These are phyloP conservation scores for Podila epigama DNA, from an alignment of 192 early-diverging fungal genomes.

Conservation along the genomic window DNA sequence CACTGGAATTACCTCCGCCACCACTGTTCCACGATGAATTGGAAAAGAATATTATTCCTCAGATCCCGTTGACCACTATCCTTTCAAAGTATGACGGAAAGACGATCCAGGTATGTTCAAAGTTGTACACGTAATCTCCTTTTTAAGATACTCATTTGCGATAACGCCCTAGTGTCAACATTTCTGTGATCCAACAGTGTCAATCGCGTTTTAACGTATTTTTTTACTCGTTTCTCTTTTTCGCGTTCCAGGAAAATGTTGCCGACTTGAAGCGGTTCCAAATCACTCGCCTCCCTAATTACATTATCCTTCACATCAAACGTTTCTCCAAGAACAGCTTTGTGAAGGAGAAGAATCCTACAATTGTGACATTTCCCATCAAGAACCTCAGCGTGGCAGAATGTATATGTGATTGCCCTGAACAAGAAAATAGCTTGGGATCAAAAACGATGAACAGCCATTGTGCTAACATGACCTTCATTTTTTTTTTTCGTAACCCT, in stretches of 20 bases:
- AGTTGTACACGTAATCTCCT: no score
- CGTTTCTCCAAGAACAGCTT: constrained; percentile 89
- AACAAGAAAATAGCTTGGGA: no score
- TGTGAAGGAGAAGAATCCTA: constrained; percentile 91
- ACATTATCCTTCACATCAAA: constrained; percentile 91
- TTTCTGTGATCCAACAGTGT: background rate
- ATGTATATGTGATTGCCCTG: constrained; percentile 71
- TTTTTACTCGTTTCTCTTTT: background rate
- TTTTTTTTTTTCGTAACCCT: constrained; percentile 32
- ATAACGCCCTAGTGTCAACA: no score
- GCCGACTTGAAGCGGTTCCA: constrained; percentile 74
- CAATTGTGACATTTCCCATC: constrained; percentile 95
- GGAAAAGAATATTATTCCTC: constrained; percentile 91
- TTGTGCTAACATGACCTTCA: background rate
- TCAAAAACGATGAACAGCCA: no score
- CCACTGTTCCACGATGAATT: constrained; percentile 90
- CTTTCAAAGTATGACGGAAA: constrained; percentile 87
- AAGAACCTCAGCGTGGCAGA: constrained; percentile 85
- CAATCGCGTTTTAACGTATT: constrained; percentile 1
- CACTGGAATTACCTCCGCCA: constrained; percentile 88
- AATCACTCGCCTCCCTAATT: constrained; percentile 79
- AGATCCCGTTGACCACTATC: constrained; percentile 83
- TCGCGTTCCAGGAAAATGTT: constrained; percentile 52
- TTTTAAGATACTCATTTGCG: no score
- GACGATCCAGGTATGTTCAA: constrained; percentile 62